These are phyloP conservation scores for sorghum (Sorghum bicolor) DNA, from an alignment of 176 grass and related monocot species.

Conservation along the genomic window DNA sequence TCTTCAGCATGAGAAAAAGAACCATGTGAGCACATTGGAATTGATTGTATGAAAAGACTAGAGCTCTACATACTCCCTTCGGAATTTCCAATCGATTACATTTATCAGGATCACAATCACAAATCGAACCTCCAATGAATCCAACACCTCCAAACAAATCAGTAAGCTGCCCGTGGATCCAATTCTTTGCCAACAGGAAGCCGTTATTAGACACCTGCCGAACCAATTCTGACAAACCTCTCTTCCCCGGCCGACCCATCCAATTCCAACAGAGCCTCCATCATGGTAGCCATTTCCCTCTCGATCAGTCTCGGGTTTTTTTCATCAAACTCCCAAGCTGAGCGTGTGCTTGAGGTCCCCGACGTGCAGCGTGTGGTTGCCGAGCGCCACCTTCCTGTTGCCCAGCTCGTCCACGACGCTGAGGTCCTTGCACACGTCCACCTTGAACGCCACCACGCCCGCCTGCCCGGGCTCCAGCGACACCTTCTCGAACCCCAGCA, in stretches of 20 bases:
- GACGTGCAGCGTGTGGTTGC: slow-evolving; percentile 69
- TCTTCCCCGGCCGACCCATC: neutral
- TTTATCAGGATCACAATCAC: slow-evolving; percentile 25
- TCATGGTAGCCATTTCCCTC: neutral
- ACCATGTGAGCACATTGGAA: neutral
- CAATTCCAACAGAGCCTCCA: neutral
- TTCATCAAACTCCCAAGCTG: slow-evolving; percentile 41
- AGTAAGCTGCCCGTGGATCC: slow-evolving; percentile 31
- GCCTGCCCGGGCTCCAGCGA: slow-evolving; percentile 42
- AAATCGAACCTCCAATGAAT: slow-evolving; percentile 38
- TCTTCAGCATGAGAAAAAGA: neutral
- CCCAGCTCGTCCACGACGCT: slow-evolving; percentile 84
- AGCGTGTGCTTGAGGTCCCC: slow-evolving; percentile 81
- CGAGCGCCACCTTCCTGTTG: slow-evolving; percentile 69
- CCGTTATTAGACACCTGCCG: slow-evolving; percentile 39
- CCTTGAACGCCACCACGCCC: slow-evolving; percentile 58
- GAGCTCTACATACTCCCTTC: neutral
- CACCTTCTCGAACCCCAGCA: slow-evolving; percentile 85
- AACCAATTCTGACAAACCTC: slow-evolving; percentile 33
- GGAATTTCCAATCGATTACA: slow-evolving; percentile 4
- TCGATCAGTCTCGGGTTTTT: neutral
- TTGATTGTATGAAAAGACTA: slow-evolving; percentile 31
- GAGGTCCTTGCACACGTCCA: slow-evolving; percentile 91
- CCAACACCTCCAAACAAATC: slow-evolving; percentile 12
- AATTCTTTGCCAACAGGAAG: slow-evolving; percentile 30